phyloP scores from a whole-genome alignment of 306 rosid species.

The Mimosa bimucronata region DNA sequence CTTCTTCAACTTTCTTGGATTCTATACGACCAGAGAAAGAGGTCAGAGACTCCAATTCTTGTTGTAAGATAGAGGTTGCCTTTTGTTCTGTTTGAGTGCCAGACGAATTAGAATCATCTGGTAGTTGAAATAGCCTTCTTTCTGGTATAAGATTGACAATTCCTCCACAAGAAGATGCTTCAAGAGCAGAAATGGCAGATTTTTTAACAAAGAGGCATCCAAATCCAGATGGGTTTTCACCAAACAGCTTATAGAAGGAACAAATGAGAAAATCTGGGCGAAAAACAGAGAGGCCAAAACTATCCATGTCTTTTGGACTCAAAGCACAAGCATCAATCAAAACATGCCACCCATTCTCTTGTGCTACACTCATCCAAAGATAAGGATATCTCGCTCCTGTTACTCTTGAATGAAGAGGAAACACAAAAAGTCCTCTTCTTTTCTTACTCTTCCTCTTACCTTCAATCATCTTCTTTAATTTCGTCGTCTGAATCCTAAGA shows the following conservation, averaged over 20 bases:
- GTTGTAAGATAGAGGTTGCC: slow-evolving; percentile 34
- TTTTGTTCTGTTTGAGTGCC: slow-evolving; percentile 50
- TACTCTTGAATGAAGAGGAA: slow-evolving; percentile 83
- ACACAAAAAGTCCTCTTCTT: slow-evolving; percentile 75
- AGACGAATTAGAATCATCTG: slow-evolving; percentile 54
- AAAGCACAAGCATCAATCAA: slow-evolving; percentile 88
- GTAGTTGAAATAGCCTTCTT: slow-evolving; percentile 38
- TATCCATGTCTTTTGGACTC: slow-evolving; percentile 92
- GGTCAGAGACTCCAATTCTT: slow-evolving; percentile 40
- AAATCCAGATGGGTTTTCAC: slow-evolving; percentile 95
- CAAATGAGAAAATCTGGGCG: slow-evolving; percentile 83
- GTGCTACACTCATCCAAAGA: slow-evolving; percentile 84
- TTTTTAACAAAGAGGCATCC: slow-evolving; percentile 90
- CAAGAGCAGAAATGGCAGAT: slow-evolving; percentile 59
- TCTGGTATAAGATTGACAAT: slow-evolving; percentile 76
- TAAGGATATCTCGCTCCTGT: slow-evolving; percentile 93
- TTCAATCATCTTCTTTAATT: slow-evolving; percentile 69
- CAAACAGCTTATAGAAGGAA: slow-evolving; percentile 86
- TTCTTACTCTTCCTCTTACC: slow-evolving; percentile 63
- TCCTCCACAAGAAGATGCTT: slow-evolving; percentile 60
- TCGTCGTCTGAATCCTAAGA: slow-evolving; percentile 68
- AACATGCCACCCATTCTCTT: slow-evolving; percentile 89
- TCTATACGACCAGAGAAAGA: slow-evolving; percentile 69
- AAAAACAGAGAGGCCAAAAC: slow-evolving; percentile 79
- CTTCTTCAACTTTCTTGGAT: slow-evolving; percentile 41